Evolutionary conservation across 2,329 filamentous ascomycete species (phyloP), one percentile per base, ranked within the genome.

Genomic region (Neopestalotiopsis clavispora): DNA sequence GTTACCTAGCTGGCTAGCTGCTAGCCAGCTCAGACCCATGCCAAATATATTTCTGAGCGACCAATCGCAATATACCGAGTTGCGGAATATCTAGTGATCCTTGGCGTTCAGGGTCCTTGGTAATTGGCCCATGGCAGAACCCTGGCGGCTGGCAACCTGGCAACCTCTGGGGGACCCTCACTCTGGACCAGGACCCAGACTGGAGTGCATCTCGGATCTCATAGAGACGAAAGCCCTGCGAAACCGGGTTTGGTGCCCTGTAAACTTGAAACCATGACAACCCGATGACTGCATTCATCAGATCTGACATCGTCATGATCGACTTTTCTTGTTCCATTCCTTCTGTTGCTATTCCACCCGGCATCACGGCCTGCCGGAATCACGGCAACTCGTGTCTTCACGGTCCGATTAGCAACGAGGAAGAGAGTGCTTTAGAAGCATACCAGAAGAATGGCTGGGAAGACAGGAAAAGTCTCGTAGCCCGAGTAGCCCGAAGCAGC

Each of bases 241-340:
- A 38, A 62, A 59, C 57, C 23, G 13, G 57, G 57, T 17, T 40
- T 62, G 30, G 23, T 62, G 23, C 23, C 34, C 7, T 34, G 13
- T 56, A 23, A 56, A 56, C 49, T 12, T 40, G 59, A 62, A 34
- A 62, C 59, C 13, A 62, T 62, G 59, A 42, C 32, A 62, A 34
- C 20, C 12, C 4, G n/a, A 20, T 62, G 57, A 59, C 57, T 13
- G 57, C 57, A 52, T 52, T 10, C 17, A 52, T 10, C 17, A 9
- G 45, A 52, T 52, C 45, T 52, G 9, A 20, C 30, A 59, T 59
- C 20, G 23, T 59, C 57, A 17, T 59, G 49, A 59, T 62, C 30
- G 30, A 32, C 59, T 34, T 20, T 62, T 34, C 12, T 40, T 34
- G 4, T 60, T 10, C 6, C n/a, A 20, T 14, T 14, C 59, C 32